Base-by-base conservation (phyloP, 2,329 filamentous ascomycete species). In the Neonectria coccinea region DNA sequence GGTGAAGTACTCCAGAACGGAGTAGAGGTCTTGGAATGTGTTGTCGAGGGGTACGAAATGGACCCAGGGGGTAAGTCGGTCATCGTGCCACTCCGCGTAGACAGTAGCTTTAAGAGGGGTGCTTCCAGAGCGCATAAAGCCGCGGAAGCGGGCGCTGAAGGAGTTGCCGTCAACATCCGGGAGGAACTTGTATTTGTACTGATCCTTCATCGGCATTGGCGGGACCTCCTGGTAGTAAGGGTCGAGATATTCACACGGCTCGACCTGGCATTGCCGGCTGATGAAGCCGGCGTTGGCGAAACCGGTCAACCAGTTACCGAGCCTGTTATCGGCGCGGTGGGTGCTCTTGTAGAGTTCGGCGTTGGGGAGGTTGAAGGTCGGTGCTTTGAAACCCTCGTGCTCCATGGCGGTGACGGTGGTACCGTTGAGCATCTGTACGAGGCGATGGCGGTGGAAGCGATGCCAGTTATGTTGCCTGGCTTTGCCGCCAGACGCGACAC, bases 61-160 rank as follows among this genome's bases (percentile, higher is more conserved):
- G 67, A 86, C 80, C 91, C 91, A 94, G 0, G 90, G 87, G 14
- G 88, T 79, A 0, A 93, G 81, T 7, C 91, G 84, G 47, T 86
- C 84, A 74, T 93, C 91, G 74, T 93, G 91, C 91, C 91, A 93
- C 75, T 93, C 91, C 9, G 86, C 81, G 74, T 91, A 93, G 47
- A 93, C 83, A 4, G 91, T 92, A 12, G 88, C 85, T 78, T 93
- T 93, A 74, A 93, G 85, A 1, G 89, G 88, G 36, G 92, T 76
- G 50, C 86, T 89, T 1, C 86, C 91, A 41, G 86, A 90, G 27
- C 84, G 82, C 9, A 93, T 79, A 69, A 92, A 90, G 0, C 83
- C 84, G 51, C 86, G 83, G 77, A 87, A 91, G n/a, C 88, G 83
- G 4, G 86, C 88, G 59, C 83, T 87, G 72, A 89, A 89, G 2